These are phyloP conservation scores for Cyberlindnera veronae DNA, from an alignment of 805 yeast genomes.

Conservation along the genomic window DNA sequence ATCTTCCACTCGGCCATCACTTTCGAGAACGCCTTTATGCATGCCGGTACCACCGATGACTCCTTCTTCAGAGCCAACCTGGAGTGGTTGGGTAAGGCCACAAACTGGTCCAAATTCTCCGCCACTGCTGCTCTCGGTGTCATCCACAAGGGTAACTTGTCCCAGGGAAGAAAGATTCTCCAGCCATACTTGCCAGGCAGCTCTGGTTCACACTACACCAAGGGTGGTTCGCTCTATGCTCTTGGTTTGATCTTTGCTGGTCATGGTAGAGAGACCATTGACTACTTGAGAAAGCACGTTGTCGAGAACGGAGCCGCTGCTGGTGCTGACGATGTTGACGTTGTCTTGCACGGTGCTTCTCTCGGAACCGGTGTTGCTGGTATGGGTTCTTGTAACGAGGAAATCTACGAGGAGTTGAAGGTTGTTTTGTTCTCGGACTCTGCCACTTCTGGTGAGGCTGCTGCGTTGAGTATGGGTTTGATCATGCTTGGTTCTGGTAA, in stretches of 20 bases:
- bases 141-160: constrained; percentile 89
- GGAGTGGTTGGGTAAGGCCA: constrained; percentile 97
- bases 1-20: constrained; percentile 95
- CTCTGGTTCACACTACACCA: constrained; percentile 79
- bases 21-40: constrained; percentile 90
- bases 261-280: constrained; percentile 84
- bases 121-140: constrained; percentile 98
- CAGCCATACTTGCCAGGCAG: constrained; percentile 88
- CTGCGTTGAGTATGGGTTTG: constrained; percentile 94
- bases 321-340: constrained; percentile 69
- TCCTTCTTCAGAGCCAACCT: constrained; percentile 84
- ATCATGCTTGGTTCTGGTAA: constrained; percentile 91
- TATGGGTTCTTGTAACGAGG: constrained; percentile 79
- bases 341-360: constrained; percentile 91
- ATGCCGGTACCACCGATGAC: constrained; percentile 95
- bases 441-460: constrained; percentile 94
- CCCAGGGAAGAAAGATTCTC: constrained; percentile 83
- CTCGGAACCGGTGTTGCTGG: constrained; percentile 96
- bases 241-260: constrained; percentile 94
- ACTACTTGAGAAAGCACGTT: constrained; percentile 68
- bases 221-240: constrained; percentile 94
- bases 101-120: constrained; percentile 96
- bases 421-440: constrained; percentile 85
- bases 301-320: constrained; percentile 61
- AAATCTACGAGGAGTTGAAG: constrained; percentile 76